Evolutionary conservation across 2,329 filamentous ascomycete species (phyloP).

Genomic region (Nigrospora sphaerica): DNA sequence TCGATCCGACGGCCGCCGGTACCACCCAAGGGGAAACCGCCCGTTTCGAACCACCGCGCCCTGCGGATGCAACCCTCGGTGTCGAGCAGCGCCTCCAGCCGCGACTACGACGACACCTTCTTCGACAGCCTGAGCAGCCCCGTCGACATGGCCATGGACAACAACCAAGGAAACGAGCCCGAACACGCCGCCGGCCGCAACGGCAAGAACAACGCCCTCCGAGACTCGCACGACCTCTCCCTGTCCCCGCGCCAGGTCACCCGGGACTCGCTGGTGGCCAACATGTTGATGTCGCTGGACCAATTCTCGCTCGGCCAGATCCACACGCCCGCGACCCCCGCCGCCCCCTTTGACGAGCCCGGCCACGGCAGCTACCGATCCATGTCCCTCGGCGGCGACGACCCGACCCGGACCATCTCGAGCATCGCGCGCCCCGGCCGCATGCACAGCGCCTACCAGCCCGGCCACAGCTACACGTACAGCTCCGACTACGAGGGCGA

Average conservation of each 20-base stretch:
- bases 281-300: conserved; percentile 91
- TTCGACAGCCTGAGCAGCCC: conserved; percentile 18
- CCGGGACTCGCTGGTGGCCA: conserved; percentile 87
- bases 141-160: conserved; percentile 7
- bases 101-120: conserved; percentile 20
- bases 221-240: conserved; percentile 79
- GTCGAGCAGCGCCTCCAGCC: conserved; percentile 9
- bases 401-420: conserved; percentile 19
- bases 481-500: conserved; percentile 53
- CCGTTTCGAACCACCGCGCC: conserved; percentile 21
- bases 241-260: conserved; percentile 69
- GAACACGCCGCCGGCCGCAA: conserved; percentile 3
- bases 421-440: conserved; percentile 14
- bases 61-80: conserved; percentile 18
- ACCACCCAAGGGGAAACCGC: conserved; percentile 22
- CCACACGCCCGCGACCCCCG: conserved; percentile 19
- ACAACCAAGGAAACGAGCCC: conserved; percentile 20
- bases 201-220: neutral
- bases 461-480: conserved; percentile 46
- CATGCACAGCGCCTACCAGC: conserved; percentile 8
- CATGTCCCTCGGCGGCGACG: conserved; percentile 14
- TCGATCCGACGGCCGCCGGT: conserved; percentile 14
- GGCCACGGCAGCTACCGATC: conserved; percentile 18
- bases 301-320: conserved; percentile 59
- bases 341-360: conserved; percentile 27